Conservation (phyloP, 2,329 filamentous ascomycete genomes). For the Calonectria multiphialidica region DNA sequence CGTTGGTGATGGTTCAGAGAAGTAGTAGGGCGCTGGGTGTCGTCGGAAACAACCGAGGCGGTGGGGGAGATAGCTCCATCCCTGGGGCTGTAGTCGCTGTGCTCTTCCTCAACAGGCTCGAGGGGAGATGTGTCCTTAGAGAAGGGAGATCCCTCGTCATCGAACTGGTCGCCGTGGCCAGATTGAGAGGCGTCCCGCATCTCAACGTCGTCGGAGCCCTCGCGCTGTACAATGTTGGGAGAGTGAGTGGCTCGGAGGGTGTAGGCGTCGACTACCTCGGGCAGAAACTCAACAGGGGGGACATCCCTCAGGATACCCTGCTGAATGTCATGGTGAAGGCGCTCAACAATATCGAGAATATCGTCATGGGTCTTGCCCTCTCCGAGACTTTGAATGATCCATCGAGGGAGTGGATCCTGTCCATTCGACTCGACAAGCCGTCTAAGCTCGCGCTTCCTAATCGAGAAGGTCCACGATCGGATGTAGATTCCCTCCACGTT, state of each 20-base stretch:
- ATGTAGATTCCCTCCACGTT: constrained; percentile 48
- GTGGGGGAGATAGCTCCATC: constrained; percentile 27
- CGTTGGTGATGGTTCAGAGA: constrained; percentile 24
- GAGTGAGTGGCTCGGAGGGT: constrained; percentile 34
- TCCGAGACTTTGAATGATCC: constrained; percentile 61
- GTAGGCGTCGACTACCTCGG: constrained; percentile 61
- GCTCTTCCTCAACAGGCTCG: constrained; percentile 41
- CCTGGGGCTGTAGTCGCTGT: constrained; percentile 26
- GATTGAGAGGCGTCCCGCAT: constrained; percentile 19
- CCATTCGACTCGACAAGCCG: constrained; percentile 56
- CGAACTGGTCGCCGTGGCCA: constrained; percentile 20
- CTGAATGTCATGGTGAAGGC: constrained; percentile 60
- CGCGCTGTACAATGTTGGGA: constrained; percentile 17
- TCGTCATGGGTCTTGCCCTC: constrained; percentile 61
- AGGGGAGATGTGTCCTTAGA: constrained; percentile 43
- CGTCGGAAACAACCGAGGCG: constrained; percentile 27
- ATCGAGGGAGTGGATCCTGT: constrained; percentile 47
- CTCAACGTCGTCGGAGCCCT: constrained; percentile 29
- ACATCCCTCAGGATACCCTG: constrained; percentile 57
- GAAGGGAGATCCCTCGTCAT: constrained; percentile 31
- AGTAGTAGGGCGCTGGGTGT: constrained; percentile 12
- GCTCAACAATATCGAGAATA: constrained; percentile 61
- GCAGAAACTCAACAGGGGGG: constrained; percentile 71
- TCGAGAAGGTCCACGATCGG: constrained; percentile 68
- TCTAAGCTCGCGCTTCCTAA: constrained; percentile 74